These are phyloP conservation scores for Crinitomyces ghanaensis DNA, from an alignment of 805 yeast species.

Conservation along the genomic window DNA sequence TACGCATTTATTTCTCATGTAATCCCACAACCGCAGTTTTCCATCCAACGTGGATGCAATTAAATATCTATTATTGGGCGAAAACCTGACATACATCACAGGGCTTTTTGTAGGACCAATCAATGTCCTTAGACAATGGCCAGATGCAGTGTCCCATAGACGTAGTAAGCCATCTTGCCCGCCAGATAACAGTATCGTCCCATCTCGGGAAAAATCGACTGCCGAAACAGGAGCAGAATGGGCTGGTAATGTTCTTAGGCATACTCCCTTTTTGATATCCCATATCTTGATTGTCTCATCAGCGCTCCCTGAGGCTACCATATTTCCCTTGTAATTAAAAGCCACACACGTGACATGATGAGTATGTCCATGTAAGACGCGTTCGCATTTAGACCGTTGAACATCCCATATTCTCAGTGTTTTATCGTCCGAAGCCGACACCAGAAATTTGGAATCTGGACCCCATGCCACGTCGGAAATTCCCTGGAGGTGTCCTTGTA, in stretches of 20 bases:
- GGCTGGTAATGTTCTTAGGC: slow-evolving; percentile 73
- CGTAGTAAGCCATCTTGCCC: slow-evolving; percentile 87
- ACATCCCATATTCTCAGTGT: slow-evolving; percentile 65
- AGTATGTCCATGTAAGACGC: slow-evolving; percentile 61
- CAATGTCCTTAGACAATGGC: slow-evolving; percentile 84
- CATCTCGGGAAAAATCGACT: slow-evolving; percentile 63
- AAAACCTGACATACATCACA: slow-evolving; percentile 56
- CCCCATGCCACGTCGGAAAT: slow-evolving; percentile 70
- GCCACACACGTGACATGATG: slow-evolving; percentile 66
- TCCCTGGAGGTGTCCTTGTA: slow-evolving; percentile 55
- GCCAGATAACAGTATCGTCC: slow-evolving; percentile 73
- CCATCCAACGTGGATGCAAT: slow-evolving; percentile 78
- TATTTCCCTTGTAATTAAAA: slow-evolving; percentile 64
- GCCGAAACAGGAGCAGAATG: slow-evolving; percentile 85
- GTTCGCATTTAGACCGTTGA: slow-evolving; percentile 29
- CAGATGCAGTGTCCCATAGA: slow-evolving; percentile 75
- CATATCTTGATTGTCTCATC: slow-evolving; percentile 88
- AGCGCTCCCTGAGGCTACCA: slow-evolving; percentile 70
- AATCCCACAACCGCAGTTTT: slow-evolving; percentile 71
- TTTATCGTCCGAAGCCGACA: slow-evolving; percentile 79
- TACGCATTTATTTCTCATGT: slow-evolving; percentile 66
- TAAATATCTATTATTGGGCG: slow-evolving; percentile 73
- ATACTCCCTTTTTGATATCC: slow-evolving; percentile 65
- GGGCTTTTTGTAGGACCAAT: slow-evolving; percentile 74
- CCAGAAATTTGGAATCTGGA: slow-evolving; percentile 59